phyloP scores from a whole-genome alignment of 495 filamentous ascomycete genomes.

The Aspergillus leporis region DNA sequence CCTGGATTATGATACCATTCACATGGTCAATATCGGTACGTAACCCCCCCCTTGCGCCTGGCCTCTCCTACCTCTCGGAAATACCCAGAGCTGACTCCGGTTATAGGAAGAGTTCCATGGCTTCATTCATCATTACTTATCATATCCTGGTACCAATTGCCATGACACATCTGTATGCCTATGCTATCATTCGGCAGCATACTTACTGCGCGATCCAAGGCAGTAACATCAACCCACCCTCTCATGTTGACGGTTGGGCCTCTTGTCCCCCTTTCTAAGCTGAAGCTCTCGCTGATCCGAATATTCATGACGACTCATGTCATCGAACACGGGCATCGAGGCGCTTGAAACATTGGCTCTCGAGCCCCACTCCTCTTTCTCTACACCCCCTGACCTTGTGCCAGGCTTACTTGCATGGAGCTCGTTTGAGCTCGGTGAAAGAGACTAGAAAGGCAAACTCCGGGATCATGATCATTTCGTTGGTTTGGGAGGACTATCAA shows the following conservation, averaged over 20 bases:
- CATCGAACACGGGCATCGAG: background rate
- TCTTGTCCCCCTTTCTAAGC: background rate
- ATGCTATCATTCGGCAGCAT: no score
- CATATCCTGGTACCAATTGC: background rate
- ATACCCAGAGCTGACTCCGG: no score
- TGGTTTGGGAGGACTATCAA: background rate
- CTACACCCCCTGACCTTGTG: no score
- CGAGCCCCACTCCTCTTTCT: background rate
- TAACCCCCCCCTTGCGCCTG: no score
- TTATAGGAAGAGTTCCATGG: background rate
- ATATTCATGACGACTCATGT: background rate
- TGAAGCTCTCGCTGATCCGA: background rate
- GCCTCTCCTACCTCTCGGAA: no score
- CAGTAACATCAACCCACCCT: background rate
- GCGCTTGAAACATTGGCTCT: background rate
- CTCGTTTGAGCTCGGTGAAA: background rate
- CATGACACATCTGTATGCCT: background rate
- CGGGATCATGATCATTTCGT: background rate
- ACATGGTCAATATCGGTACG: no score
- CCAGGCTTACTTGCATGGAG: background rate
- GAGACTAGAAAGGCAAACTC: background rate
- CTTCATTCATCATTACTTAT: background rate
- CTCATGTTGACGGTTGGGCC: background rate
- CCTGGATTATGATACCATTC: no score
- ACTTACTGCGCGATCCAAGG: no score